phyloP scores from a whole-genome alignment of 805 yeast genomes.

The Nakazawaea populi region DNA sequence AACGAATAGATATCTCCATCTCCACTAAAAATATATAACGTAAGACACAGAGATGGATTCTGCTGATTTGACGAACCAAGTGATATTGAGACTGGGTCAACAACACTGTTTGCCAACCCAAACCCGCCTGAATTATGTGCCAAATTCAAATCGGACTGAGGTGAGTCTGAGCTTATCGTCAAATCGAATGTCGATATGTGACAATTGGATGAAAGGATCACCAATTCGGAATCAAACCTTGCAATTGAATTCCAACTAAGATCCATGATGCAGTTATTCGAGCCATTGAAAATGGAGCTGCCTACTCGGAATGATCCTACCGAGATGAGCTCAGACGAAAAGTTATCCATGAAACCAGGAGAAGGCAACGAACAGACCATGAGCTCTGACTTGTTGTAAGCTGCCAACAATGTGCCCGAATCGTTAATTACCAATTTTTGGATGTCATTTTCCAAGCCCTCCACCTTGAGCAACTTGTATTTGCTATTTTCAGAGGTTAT shows the following conservation, averaged over 20 bases:
- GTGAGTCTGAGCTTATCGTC: conserved; percentile 19
- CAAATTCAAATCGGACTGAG: conserved; percentile 18
- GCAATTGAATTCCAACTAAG: conserved; percentile 41
- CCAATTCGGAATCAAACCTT: conserved; percentile 34
- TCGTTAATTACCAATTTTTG: conserved; percentile 20
- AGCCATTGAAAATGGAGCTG: neutral
- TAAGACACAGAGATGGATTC: conserved; percentile 36
- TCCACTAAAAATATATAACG: conserved; percentile 44
- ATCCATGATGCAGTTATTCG: conserved; percentile 23
- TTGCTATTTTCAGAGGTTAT: conserved; percentile 17
- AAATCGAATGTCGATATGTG: conserved; percentile 31
- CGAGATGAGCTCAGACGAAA: neutral
- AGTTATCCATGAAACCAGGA: conserved; percentile 9
- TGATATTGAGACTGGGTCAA: conserved; percentile 34
- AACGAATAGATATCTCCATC: conserved; percentile 58
- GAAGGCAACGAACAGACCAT: conserved; percentile 22
- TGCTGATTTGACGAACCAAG: conserved; percentile 34
- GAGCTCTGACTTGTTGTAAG: conserved; percentile 19
- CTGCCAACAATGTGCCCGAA: conserved; percentile 26
- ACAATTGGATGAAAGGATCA: conserved; percentile 30
- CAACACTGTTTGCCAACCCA: conserved; percentile 13
- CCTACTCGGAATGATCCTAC: conserved; percentile 2
- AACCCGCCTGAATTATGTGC: conserved; percentile 14
- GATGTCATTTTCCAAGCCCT: conserved; percentile 16
- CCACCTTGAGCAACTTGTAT: conserved; percentile 19